A percentile compares a stretch with the other conserved stretches of the same genome.
phyloP scores from a whole-genome alignment of 495 filamentous ascomycete species.

The Aspergillus carlsbadensis region DNA sequence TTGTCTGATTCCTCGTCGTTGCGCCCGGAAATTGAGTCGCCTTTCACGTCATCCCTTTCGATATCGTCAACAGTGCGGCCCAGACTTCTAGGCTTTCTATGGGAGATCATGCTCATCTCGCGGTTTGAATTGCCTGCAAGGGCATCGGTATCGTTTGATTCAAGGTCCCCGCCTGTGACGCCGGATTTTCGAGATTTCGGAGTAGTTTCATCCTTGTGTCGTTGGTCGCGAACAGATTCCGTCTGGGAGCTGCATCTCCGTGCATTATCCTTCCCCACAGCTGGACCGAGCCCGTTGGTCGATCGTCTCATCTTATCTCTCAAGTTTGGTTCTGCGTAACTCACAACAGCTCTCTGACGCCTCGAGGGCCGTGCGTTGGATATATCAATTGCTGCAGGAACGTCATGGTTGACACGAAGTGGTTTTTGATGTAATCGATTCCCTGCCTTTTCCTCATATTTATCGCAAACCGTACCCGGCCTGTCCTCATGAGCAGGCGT shows the following conservation, averaged over 20 bases:
- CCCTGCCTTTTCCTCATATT: background rate
- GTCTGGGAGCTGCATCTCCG: constrained; percentile 33
- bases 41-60: background rate
- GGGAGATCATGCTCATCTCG: constrained; percentile 23
- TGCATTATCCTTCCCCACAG: constrained; percentile 56
- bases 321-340: constrained; percentile 84
- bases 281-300: constrained; percentile 70
- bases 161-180: constrained; percentile 5
- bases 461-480: background rate
- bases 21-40: background rate
- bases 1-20: constrained; percentile 2
- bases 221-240: constrained; percentile 20
- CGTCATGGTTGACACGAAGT: background rate
- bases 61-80: background rate
- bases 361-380: constrained; percentile 57
- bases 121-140: constrained; percentile 11
- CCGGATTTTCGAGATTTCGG: constrained; percentile 12
- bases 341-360: constrained; percentile 64
- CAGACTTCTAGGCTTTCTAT: constrained; percentile 34
- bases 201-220: background rate
- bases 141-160: background rate
- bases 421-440: background rate
- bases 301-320: constrained; percentile 85
- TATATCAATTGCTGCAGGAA: constrained; percentile 7
- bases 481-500: background rate